Conservation (phyloP, 352 stramenopile species). For the Globisporangium radiosum region DNA sequence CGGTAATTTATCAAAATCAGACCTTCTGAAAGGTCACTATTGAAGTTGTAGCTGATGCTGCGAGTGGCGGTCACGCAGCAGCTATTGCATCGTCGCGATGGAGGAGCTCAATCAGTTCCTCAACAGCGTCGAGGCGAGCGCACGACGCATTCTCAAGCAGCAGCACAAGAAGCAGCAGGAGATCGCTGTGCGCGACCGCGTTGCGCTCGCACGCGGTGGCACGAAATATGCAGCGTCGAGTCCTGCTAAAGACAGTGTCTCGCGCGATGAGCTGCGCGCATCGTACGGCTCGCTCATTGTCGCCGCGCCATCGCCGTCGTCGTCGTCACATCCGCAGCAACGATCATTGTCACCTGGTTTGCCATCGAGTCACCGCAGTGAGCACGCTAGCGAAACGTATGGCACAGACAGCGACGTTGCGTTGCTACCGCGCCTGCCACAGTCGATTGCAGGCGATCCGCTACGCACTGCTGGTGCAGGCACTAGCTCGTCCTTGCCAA, state of each 20-base stretch:
- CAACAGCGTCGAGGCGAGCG: constrained; percentile 67
- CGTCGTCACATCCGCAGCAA: constrained; percentile 3
- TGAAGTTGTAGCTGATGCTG: background rate
- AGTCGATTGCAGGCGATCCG: background rate
- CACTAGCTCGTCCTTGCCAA: constrained; percentile 18
- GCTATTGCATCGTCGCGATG: background rate
- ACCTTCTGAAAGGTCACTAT: no score
- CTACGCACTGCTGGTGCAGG: background rate
- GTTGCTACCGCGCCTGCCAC: constrained; percentile 4
- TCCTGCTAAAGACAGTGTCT: constrained; percentile 15
- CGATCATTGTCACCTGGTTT: no score
- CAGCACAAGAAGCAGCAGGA: constrained; percentile 76
- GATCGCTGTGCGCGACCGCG: constrained; percentile 35
- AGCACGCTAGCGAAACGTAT: constrained; percentile 17
- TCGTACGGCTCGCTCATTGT: constrained; percentile 58
- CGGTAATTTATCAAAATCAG: no score
- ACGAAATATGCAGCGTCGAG: constrained; percentile 17
- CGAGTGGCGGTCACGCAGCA: background rate
- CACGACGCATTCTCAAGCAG: constrained; percentile 75
- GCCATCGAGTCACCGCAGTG: constrained; percentile 11
- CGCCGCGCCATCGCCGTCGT: constrained; percentile 20
- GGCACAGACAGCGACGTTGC: background rate
- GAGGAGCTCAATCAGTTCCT: constrained; percentile 78
- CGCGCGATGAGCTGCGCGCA: constrained; percentile 52
- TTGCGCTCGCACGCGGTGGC: constrained; percentile 21